A percentile compares a stretch with the other conserved stretches of the same genome.
These are phyloP conservation scores for Asterochloris erici DNA, from an alignment of 139 green algal species.

Conservation along the genomic window DNA sequence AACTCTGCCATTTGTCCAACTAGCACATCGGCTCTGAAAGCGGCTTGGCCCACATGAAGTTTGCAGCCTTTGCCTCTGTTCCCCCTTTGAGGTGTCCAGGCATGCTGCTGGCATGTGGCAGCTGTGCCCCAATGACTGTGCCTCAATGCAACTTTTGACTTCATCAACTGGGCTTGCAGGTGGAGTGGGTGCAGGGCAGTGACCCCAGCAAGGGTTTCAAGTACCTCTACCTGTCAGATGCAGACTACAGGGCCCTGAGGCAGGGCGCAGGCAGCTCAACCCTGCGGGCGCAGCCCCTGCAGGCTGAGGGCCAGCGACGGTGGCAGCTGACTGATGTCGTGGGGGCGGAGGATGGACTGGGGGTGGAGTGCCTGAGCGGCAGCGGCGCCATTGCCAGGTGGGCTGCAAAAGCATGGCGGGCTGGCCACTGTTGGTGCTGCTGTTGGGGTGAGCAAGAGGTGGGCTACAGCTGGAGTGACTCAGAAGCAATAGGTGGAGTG, in stretches of 20 bases:
- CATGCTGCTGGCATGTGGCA: too few relatives aligned
- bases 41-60: too few relatives aligned
- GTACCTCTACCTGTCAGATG: constrained; percentile 89
- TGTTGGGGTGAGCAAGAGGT: too few relatives aligned
- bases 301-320: constrained; percentile 26
- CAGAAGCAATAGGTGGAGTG: too few relatives aligned
- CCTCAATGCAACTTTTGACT: too few relatives aligned
- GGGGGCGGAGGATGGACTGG: constrained; percentile 92
- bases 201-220: constrained; percentile 80
- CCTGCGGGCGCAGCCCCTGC: constrained; percentile 21
- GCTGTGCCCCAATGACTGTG: too few relatives aligned
- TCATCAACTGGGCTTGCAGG: constrained; percentile 31
- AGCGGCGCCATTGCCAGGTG: constrained; percentile 86
- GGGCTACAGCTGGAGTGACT: too few relatives aligned
- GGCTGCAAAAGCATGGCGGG: neutral
- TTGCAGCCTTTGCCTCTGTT: too few relatives aligned
- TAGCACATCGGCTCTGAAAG: too few relatives aligned
- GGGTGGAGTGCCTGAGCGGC: constrained; percentile 96
- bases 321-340: constrained; percentile 85
- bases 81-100: too few relatives aligned
- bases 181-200: constrained; percentile 69
- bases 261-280: neutral
- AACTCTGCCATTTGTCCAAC: too few relatives aligned
- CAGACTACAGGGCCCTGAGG: constrained; percentile 65
- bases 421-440: too few relatives aligned